A percentile compares a stretch with the other conserved stretches of the same genome.
Conservation (phyloP, 2,329 filamentous ascomycete genomes). For the Rhynchosporium agropyri region DNA sequence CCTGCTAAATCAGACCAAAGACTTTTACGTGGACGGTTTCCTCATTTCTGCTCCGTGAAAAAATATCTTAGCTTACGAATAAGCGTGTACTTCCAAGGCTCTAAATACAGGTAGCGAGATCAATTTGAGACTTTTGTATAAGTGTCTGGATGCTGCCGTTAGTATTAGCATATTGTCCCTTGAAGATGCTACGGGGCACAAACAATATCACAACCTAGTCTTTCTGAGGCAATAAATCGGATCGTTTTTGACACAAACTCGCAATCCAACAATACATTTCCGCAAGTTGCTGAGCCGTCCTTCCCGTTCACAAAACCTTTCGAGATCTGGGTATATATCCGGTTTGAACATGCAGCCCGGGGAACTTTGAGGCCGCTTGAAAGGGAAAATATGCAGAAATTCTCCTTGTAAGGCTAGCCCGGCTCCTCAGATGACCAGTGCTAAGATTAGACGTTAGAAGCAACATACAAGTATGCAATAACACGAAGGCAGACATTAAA, state of each 20-base stretch:
- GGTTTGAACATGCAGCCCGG: background rate
- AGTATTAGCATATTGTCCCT: background rate
- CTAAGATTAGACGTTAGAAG: background rate
- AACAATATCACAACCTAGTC: background rate
- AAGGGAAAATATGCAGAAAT: background rate
- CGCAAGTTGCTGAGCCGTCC: background rate
- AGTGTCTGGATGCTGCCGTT: background rate
- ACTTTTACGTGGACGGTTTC: too few species aligned
- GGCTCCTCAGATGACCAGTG: slow-evolving; percentile 2
- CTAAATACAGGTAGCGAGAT: too few species aligned
- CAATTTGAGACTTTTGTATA: background rate
- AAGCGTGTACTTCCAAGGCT: too few species aligned
- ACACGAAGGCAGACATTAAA: slow-evolving; percentile 4
- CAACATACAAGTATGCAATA: background rate
- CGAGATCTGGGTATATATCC: background rate
- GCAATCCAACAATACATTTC: background rate
- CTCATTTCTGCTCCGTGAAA: too few species aligned
- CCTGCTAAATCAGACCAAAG: too few species aligned
- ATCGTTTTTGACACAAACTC: background rate
- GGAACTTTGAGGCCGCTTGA: slow-evolving; percentile 1
- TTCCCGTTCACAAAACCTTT: background rate
- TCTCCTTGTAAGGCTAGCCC: background rate
- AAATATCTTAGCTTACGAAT: too few species aligned
- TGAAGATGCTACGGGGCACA: background rate
- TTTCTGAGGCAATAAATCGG: slow-evolving; percentile 1